Evolutionary conservation across 768 basidiomycete genomes (phyloP).

Genomic region (Omphalotus guepiniiformis): DNA sequence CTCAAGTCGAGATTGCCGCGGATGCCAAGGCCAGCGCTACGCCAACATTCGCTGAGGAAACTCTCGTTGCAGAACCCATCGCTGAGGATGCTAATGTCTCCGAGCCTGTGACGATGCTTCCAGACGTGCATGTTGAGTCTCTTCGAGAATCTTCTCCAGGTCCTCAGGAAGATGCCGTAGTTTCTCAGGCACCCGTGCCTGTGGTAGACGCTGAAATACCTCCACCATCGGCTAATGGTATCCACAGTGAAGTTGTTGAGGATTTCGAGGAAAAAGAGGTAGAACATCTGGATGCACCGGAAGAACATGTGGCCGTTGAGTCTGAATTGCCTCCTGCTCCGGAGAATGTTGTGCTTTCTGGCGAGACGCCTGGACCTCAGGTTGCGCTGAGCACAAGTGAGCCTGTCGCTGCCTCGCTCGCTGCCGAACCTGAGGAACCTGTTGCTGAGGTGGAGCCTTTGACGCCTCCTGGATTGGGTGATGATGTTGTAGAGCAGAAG

Average conservation of each 20-base stretch:
- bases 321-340: neutral
- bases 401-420: neutral
- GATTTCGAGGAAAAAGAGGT: no score
- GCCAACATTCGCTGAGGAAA: no score
- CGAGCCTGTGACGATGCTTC: neutral
- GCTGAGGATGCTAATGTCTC: neutral
- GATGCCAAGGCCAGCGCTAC: neutral
- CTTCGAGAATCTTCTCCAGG: neutral
- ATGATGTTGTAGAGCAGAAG: no score
- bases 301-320: neutral
- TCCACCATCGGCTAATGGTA: neutral
- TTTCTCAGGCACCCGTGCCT: neutral
- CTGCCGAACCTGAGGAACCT: neutral
- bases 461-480: no score
- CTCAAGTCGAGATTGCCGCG: neutral
- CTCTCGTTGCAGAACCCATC: neutral
- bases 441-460: no score
- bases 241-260: no score
- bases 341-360: neutral
- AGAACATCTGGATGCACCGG: neutral
- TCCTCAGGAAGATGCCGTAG: neutral
- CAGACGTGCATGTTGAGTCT: neutral
- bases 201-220: neutral
- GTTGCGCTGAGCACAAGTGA: constrained; percentile 3
- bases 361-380: constrained; percentile 1